phyloP scores from a whole-genome alignment of 179 eudicot genomes.

The Silene vulgaris region DNA sequence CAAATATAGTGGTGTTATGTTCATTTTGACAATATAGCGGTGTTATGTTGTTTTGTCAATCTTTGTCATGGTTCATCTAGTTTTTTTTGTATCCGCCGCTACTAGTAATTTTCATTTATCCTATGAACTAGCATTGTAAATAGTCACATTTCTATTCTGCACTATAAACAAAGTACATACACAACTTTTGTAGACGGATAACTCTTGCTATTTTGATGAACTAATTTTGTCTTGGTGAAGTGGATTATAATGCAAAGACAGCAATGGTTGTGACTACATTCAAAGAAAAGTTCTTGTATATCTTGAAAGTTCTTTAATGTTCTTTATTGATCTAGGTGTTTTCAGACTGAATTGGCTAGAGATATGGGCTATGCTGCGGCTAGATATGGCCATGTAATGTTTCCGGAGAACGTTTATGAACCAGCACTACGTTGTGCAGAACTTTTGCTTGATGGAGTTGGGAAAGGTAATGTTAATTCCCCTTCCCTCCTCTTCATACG shows the following conservation, averaged over 20 bases:
- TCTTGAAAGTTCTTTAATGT: conserved; percentile 37
- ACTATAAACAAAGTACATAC: no score
- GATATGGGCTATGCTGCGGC: conserved; percentile 97
- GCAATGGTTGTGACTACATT: neutral
- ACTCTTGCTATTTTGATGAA: neutral
- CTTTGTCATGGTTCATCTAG: no score
- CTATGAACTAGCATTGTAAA: no score
- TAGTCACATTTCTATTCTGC: no score
- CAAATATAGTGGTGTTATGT: neutral
- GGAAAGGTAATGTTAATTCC: conserved; percentile 50
- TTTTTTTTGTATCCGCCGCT: no score
- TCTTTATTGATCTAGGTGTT: conserved; percentile 60
- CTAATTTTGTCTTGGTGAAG: neutral
- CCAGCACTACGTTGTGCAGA: conserved; percentile 86
- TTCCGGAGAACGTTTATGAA: conserved; percentile 95
- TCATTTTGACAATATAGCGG: neutral
- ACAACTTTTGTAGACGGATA: neutral
- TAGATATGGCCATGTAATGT: conserved; percentile 98
- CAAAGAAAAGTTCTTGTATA: neutral
- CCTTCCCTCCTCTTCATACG: neutral
- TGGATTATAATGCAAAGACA: neutral
- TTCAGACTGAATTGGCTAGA: conserved; percentile 94
- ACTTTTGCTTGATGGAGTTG: conserved; percentile 93
- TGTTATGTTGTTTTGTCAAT: no score
- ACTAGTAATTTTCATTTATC: no score